Base-by-base conservation (phyloP, 164 flowering plant genomes). In the Chimonanthus salicifolius region DNA sequence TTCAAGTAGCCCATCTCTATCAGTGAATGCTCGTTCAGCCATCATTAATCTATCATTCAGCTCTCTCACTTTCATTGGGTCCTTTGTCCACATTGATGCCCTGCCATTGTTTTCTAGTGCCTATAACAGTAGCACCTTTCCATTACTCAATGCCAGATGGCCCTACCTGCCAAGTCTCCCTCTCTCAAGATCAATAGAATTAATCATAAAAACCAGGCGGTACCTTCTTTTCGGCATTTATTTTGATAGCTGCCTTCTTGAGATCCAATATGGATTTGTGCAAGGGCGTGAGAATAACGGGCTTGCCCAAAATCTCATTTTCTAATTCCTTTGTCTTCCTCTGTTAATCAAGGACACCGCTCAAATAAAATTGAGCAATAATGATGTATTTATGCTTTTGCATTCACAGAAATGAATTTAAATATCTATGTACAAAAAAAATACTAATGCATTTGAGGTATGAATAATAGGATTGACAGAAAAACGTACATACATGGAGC, bases 1-100 rank as follows among this genome's bases (percentile, higher is more conserved):
- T 76, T 84, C 87, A 62, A 50, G 60, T 62, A 89, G 90, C 50
- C 92, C 91, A 67, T 89, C 88, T 69, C 79, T 47, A 78, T 88
- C 91, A 74, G 89, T 86, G 73, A 90, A 87, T 78, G 91, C 95
- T 70, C 91, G 85, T 73, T 90, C 92, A 47, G 92, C 85, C 95
- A 89, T 87, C 92, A 90, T 89, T 67, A 88, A 75, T 47, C 92
- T 84, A 80, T 90, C 91, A 74, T 88, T 88, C 54, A 90, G 73
- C 77, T 86, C 94, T 82, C 92, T 84, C 69, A 76, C 86, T 77
- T 77, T 75, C 47, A 73, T 47, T 16, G 75, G 64, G 11, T 81
- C 76, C 18, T 54, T 54, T 54, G 77, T 81, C 86, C 83, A 76
- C 70, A 75, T 71, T 43, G 83, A 76, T 77, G 67, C 64, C 89